Evolutionary conservation across 2,329 filamentous ascomycete genomes (phyloP), one percentile per base, ranked within the genome.

Genomic region (Neopestalotiopsis sp.): DNA sequence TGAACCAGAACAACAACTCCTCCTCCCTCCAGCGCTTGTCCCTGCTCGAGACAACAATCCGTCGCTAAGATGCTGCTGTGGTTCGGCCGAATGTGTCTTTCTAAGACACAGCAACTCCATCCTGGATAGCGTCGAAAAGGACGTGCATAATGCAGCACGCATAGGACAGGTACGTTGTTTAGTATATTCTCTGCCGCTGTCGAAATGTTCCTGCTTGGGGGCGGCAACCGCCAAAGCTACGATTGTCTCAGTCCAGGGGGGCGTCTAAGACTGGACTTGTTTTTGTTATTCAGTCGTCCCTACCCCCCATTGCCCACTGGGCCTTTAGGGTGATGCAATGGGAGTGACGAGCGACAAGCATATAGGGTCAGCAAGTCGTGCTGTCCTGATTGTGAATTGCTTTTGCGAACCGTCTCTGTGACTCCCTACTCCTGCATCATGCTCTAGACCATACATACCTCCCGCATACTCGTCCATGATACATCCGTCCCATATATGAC

Each of bases 111-210:
- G 95, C 81, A 91, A 90, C 79, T 86, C 88, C 61, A 86, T 94
- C 71, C 86, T 98, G 61, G 91, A 94, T 74, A 91, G 89, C 70
- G 87, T 98, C 72, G 95, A 98, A 82, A 92, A 91, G 75, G 94
- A 98, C 82, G 92, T 98, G 67, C 90, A 91, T 75, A 94, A 90
- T 66, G 96, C 96, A 56, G 96, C 94, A 63, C 88, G 92, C 78
- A 88, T 98, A 75, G 96, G 96, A 73, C 93, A 98, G 92, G 95
- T 98, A 91, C 79, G 93, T 89, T 38, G 34, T 38, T 38, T 7
- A 10, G 34, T 38, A 73, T 70, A 71, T 71, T 66, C 53, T 56
- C 40, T 66, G 28, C 64, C 53, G 24, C 32, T 56, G n/a, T n/a
- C 38, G 53, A 32, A 17, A 42, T 67, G 32, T 53, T 13, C n/a